Base-by-base conservation (phyloP, 2,329 filamentous ascomycete genomes). In the Xylaria sp. region DNA sequence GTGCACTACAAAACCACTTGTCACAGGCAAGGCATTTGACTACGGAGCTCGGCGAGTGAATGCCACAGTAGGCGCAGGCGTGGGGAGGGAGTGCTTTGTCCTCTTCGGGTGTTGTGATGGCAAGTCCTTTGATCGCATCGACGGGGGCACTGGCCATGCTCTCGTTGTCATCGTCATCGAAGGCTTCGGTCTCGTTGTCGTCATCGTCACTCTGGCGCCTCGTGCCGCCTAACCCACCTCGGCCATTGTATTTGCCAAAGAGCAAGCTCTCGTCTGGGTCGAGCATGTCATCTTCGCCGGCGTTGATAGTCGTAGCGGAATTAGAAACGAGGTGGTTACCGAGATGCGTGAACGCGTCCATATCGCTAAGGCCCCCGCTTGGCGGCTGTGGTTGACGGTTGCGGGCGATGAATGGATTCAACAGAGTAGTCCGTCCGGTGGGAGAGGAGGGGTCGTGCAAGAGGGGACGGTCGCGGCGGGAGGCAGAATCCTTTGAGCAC, bases 1-100 rank as follows among this genome's bases (percentile, higher is more conserved):
- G 91, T 62, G 94, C 93, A 78, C 93, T 98, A 80, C 95, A 99
- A 77, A 99, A 99, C 95, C 95, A 99, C 76, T 98, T 99, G 81
- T 87, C 94, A 82, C 95, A 99, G 63, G 89, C 86, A 63, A 99
- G 84, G 74, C 95, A 99, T 80, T 97, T 98, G 71, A 99, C 95
- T 59, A 99, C 96, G 68, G 91, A 95, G 74, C 90, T 90, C 2
- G 95, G 90, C 60, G 96, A 96, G 80, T 99, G 95, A 67, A 99
- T 99, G 62, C 95, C 95, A 76, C 95, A 99, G 78, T 97, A 97
- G 38, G 93, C 92, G 90, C 94, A 99, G 68, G 96, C 95, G 81
- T 99, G 95, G 65, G 91, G 82, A 25, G 95, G 95, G 55, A 98
- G 86, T 77, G 97, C 92, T 73, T 93, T 93, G 70, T 96, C 91